Percentiles rank a stretch among this genome's conserved stretches.
Evolutionary conservation across 75 land plant species (phyloP).

Genomic region (Selaginella tamariscina): DNA sequence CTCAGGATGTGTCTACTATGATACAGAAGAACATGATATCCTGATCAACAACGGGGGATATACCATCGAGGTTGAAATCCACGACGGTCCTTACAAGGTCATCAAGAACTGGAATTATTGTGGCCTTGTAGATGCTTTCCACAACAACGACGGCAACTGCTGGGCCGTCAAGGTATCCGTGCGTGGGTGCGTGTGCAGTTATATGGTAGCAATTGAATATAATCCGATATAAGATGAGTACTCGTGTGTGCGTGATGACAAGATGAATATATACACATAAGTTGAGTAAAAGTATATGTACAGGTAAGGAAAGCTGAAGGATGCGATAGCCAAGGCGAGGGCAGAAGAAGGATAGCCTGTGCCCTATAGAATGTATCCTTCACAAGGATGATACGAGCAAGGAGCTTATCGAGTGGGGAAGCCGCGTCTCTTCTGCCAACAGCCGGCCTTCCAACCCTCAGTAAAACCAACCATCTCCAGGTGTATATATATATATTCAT

Average conservation of each 20-base stretch:
- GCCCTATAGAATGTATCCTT: background rate
- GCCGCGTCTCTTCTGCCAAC: background rate
- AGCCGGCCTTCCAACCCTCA: constrained; percentile 1
- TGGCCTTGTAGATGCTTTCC: constrained; percentile 7
- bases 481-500: too few species aligned
- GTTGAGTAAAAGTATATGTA: too few species aligned
- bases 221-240: too few species aligned
- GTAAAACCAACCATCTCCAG: too few species aligned
- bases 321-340: background rate
- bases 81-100: constrained; percentile 8
- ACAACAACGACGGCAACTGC: background rate
- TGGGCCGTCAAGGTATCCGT: background rate
- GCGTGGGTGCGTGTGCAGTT: background rate
- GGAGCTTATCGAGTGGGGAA: constrained; percentile 6
- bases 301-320: background rate
- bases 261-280: too few species aligned
- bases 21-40: constrained; percentile 8
- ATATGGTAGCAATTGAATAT: background rate
- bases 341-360: background rate
- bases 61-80: constrained; percentile 13
- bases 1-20: constrained; percentile 9
- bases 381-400: constrained; percentile 14
- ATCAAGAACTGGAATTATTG: constrained; percentile 12
- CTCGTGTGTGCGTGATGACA: too few species aligned
- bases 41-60: constrained; percentile 10